Conservation (phyloP, 2,329 filamentous ascomycete genomes). For the Pseudogymnoascus sp. region DNA sequence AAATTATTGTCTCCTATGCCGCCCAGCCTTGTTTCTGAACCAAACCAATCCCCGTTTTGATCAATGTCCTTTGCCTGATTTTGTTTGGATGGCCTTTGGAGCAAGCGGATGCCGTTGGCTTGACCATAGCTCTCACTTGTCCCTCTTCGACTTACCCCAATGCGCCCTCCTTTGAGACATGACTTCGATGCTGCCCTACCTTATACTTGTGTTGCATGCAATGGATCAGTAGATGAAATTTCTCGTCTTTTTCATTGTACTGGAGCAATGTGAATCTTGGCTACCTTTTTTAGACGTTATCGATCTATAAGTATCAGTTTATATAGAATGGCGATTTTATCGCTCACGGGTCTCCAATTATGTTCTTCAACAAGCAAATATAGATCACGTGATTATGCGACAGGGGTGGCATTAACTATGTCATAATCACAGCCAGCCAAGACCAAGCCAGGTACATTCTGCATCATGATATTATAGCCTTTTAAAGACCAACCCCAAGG, state of each 20-base stretch:
- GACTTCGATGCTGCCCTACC: not conserved
- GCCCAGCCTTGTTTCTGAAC: not conserved
- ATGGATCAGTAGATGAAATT: not conserved
- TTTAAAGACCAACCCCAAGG: not conserved
- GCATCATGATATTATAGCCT: not conserved
- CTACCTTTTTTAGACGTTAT: not conserved
- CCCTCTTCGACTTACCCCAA: not conserved
- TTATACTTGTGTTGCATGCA: not conserved
- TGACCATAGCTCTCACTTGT: not conserved
- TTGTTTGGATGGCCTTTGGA: not conserved
- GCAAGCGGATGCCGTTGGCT: not conserved
- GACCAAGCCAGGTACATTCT: constrained; percentile 3
- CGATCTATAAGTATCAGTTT: not conserved
- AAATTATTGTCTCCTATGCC: not conserved
- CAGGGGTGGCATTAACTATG: not conserved
- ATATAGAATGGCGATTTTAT: not conserved
- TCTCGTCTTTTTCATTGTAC: not conserved
- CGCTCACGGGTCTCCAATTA: not conserved
- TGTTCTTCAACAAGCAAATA: not conserved
- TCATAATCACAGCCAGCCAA: not conserved
- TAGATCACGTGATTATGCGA: not conserved
- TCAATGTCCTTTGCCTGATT: not conserved
- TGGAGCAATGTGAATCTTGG: not conserved
- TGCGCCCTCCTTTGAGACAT: not conserved
- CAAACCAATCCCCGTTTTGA: not conserved